Conservation (phyloP, 2,329 filamentous ascomycete genomes). For the Arachnopeziza araneosa region DNA sequence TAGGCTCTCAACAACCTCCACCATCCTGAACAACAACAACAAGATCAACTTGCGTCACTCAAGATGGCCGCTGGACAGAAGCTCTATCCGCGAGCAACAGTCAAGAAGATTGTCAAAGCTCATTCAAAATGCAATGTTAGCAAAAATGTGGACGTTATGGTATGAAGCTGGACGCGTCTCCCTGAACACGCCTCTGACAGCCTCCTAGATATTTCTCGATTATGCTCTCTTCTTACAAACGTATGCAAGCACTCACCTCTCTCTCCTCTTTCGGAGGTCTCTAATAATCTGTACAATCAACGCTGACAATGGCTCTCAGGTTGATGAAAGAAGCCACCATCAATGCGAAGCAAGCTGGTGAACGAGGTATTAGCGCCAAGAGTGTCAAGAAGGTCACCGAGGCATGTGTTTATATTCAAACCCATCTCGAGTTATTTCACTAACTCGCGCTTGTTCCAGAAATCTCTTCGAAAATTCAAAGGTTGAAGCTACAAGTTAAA, state of each 20-base stretch:
- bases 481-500: slow-evolving; percentile 16
- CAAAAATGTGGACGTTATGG: slow-evolving; percentile 82
- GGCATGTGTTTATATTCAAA: slow-evolving; percentile 40
- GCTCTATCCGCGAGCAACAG: slow-evolving; percentile 74
- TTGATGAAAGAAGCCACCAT: slow-evolving; percentile 77
- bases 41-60: neutral
- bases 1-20: neutral
- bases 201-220: slow-evolving; percentile 67
- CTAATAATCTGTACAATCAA: neutral
- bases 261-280: neutral
- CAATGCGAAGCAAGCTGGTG: slow-evolving; percentile 66
- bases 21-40: neutral
- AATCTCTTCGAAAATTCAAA: slow-evolving; percentile 28
- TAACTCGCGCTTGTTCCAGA: slow-evolving; percentile 6
- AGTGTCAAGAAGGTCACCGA: slow-evolving; percentile 73
- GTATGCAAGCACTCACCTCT: slow-evolving; percentile 32
- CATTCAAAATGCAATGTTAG: slow-evolving; percentile 75
- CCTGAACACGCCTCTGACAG: slow-evolving; percentile 4
- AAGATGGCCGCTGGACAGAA: slow-evolving; percentile 51
- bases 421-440: neutral
- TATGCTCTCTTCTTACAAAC: slow-evolving; percentile 76
- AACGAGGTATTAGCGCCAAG: slow-evolving; percentile 67
- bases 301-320: neutral
- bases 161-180: slow-evolving; percentile 38
- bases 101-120: slow-evolving; percentile 87